A percentile compares a stretch with the other conserved stretches of the same genome.
phyloP scores from a whole-genome alignment of 2,329 filamentous ascomycete species.

The Hirsutella thompsonii region DNA sequence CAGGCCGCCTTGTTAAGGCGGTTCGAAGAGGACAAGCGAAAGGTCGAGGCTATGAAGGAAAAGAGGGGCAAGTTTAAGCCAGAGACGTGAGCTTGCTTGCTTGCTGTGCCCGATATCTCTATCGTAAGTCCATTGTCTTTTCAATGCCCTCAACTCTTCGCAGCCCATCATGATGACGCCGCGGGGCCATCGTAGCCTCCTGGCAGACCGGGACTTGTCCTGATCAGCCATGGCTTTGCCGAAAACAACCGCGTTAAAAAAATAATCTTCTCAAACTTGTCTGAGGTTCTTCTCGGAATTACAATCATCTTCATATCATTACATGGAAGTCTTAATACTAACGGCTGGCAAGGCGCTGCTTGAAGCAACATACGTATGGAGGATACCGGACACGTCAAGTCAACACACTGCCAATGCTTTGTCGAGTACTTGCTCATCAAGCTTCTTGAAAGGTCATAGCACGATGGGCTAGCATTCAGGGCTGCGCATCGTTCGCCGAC shows the following conservation, averaged over 20 bases:
- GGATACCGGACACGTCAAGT: no score
- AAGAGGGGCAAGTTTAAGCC: constrained; percentile 50
- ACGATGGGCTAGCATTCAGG: no score
- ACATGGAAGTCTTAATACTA: no score
- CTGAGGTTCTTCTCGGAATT: constrained; percentile 25
- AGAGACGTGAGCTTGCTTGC: constrained; percentile 23
- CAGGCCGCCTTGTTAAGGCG: constrained; percentile 54
- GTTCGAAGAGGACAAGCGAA: constrained; percentile 66
- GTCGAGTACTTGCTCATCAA: no score
- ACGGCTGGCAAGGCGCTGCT: no score
- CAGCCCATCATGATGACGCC: constrained; percentile 31
- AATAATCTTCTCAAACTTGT: constrained; percentile 52
- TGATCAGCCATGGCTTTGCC: constrained; percentile 27
- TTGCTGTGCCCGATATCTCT: background rate
- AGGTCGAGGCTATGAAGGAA: constrained; percentile 58
- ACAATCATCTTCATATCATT: no score
- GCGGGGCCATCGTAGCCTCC: constrained; percentile 36
- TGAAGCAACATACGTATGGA: no score
- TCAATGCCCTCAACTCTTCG: background rate
- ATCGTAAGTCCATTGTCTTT: background rate
- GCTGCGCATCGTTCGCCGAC: no score
- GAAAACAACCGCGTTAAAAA: constrained; percentile 48
- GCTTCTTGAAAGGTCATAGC: no score
- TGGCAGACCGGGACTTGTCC: constrained; percentile 9
- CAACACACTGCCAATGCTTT: no score